Evolutionary conservation across 257 asterid genomes (phyloP), one percentile per base, ranked within the genome.

Genomic region (Marsdenia floribunda): DNA sequence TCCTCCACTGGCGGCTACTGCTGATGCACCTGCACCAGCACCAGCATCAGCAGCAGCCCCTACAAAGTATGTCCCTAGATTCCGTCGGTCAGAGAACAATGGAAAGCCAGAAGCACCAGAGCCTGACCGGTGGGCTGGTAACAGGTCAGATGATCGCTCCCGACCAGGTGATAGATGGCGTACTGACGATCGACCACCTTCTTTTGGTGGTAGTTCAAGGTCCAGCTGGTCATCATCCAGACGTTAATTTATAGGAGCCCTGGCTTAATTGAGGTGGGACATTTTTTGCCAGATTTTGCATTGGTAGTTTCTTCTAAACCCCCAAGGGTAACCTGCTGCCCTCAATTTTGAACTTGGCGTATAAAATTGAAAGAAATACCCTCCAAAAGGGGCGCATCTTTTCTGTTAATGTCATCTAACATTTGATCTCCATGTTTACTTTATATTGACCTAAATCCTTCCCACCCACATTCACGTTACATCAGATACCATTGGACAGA

Each of bases 131-230:
- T 68, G 76, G 78, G 75, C 65, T 21, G 58, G 52, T 68, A 70
- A 76, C 11, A 10, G 69, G 22, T 29, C 75, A 67, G 78, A 60
- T 2, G 78, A 74, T 15, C 57, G 40, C 42, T n/a, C 69, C 38
- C 81, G 71, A 26, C 72, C 73, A 19, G 42, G 74, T 53, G 81
- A 74, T 18, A 65, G 77, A 66, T 71, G 71, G 79, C 75, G 60
- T 8, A 60, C 40, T 74, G 75, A 68, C 18, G 68, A 69, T 9
- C 66, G 74, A 54, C 74, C 69, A 21, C 26, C 77, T 53, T 53
- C 65, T 11, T 78, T 70, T 26, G 84, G 83, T 24, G 24, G 61
- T 11, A 18, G 75, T 21, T 68, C 72, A 55, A 79, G 75, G 75
- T 50, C 60, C 14, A 5, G 74, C 29, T 55, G 82, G 76, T 60